phyloP scores from a whole-genome alignment of 345 rosid species.

The Eucalyptus sideroxylon region DNA sequence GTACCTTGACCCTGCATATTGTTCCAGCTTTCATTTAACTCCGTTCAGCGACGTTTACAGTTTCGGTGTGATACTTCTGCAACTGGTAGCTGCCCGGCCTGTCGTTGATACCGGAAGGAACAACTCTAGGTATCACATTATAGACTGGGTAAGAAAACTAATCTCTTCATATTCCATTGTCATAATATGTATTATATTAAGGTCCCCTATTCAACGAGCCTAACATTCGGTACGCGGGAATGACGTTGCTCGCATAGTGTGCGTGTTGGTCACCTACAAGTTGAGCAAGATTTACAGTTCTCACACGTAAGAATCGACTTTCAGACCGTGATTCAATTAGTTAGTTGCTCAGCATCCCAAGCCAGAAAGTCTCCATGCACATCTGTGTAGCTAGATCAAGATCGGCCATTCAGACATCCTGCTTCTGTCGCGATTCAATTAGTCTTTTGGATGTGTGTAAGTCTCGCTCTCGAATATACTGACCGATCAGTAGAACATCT shows the following conservation, averaged over 20 bases:
- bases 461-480: neutral
- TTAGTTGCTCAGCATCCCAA: neutral
- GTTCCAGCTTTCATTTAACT: conserved; percentile 36
- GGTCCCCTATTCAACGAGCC: neutral
- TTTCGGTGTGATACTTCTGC: conserved; percentile 59
- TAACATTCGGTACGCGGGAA: neutral
- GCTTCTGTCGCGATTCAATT: neutral
- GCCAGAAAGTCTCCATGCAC: neutral
- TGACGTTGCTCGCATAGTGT: neutral
- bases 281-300: neutral
- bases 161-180: neutral
- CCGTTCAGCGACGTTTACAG: conserved; percentile 47
- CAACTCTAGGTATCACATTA: conserved; percentile 22
- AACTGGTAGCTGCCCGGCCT: conserved; percentile 39
- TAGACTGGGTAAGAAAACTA: conserved; percentile 37
- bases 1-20: conserved; percentile 58
- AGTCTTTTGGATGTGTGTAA: neutral
- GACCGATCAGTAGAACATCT: neutral
- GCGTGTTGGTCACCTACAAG: neutral
- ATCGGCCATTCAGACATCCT: neutral
- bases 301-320: neutral
- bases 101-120: conserved; percentile 16
- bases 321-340: neutral
- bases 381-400: neutral
- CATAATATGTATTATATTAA: neutral